Conservation (phyloP, 1,139 yeast genomes). For the Meyerozyma sp. region DNA sequence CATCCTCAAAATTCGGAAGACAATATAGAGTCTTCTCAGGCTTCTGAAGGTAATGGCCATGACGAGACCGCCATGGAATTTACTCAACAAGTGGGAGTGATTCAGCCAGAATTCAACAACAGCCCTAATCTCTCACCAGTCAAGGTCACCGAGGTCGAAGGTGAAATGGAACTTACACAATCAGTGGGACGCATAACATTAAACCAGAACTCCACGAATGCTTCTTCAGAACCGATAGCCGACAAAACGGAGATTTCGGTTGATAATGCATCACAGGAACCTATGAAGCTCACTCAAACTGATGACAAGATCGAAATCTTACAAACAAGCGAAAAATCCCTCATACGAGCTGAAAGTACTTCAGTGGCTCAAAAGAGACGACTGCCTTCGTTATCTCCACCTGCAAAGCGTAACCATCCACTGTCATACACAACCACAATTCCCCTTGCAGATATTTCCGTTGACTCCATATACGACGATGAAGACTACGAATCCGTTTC, state of each 20-base stretch:
- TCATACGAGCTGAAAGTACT: neutral
- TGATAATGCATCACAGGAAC: constrained; percentile 4
- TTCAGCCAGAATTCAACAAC: constrained; percentile 12
- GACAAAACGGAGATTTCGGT: constrained; percentile 1
- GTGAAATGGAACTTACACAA: constrained; percentile 10
- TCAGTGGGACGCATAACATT: constrained; percentile 2
- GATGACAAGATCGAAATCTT: neutral
- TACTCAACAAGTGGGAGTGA: constrained; percentile 7
- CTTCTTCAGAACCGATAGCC: constrained; percentile 1
- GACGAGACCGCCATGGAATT: constrained; percentile 11
- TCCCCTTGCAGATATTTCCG: constrained; percentile 26
- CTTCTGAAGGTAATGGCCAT: neutral
- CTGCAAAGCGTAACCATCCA: constrained; percentile 2
- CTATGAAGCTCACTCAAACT: constrained; percentile 4
- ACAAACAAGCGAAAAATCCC: neutral
- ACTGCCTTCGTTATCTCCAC: constrained; percentile 5
- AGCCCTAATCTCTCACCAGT: constrained; percentile 1
- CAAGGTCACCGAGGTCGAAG: neutral
- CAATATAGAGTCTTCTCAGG: constrained; percentile 14
- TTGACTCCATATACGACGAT: constrained; percentile 8
- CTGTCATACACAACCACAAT: constrained; percentile 15
- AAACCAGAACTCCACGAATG: neutral
- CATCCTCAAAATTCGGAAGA: constrained; percentile 2
- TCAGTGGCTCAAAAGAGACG: neutral
- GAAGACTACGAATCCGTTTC: constrained; percentile 28